Evolutionary conservation across 371 early-diverging fungal species (phyloP), one percentile per base, ranked within the genome.

Genomic region (Mortierella sp.): DNA sequence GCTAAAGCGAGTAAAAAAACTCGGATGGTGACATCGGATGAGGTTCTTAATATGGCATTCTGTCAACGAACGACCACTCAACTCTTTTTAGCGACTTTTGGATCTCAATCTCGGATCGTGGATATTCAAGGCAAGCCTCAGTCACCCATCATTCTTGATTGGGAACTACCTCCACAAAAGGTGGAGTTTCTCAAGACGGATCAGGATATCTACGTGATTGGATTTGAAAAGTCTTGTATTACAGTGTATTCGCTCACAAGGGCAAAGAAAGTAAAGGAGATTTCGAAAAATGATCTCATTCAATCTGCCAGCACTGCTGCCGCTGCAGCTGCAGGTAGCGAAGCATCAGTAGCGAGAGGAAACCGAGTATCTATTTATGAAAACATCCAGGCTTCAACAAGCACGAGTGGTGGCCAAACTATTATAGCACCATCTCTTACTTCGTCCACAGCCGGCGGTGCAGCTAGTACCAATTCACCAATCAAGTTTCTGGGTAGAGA

Each of bases 1-100:
- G 4, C 11, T 41, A 62, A 62, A 45, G 40, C 38, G 0, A 16
- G 32, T 10, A 38, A 50, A n/a, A 68, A 74, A 53, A 63, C 74
- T n/a, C 74, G 75, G 8, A 80, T 80, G 81, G 81, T 80, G 36
- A 80, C 81, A 9, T 80, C 81, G 22, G 81, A 80, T n/a, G 70
- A 80, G 19, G 81, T 80, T 8, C 58, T 80, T 2, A 74, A 80
- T 45, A 65, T 65, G 65, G 74, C 70, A 6, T 71, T 74, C 32
- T 63, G 67, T 19, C 74, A 71, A 19, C 63, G 65, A 21, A 80
- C 81, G 6, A 69, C 58, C 16, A 64, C 60, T 1, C 74, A 75
- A 15, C 67, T 80, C 47, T 80, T 74, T 50, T 45, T 80, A 41
- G 75, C 81, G 21, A 80, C 81, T 0, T 65, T 62, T 63, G 81